Evolutionary conservation across 2,329 filamentous ascomycete species (phyloP).

Genomic region (Venturia carpophila): DNA sequence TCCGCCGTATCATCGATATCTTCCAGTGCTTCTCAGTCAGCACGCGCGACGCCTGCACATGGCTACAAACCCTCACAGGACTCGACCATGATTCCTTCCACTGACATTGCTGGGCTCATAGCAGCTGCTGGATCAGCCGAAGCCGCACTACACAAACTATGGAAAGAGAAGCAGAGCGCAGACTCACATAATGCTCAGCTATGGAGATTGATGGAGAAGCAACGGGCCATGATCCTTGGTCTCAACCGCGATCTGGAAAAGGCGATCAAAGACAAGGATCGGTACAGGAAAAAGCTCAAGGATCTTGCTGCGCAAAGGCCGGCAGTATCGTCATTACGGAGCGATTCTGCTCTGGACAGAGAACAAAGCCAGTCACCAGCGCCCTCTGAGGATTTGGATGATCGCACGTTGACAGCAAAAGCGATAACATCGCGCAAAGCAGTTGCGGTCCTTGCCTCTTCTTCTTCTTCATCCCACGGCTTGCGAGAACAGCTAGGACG

Average conservation of each 20-base stretch:
- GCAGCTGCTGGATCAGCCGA: constrained; percentile 81
- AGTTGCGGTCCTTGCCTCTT: constrained; percentile 14
- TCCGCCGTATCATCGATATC: constrained; percentile 68
- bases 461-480: background rate
- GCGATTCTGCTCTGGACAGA: constrained; percentile 28
- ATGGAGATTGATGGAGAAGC: constrained; percentile 94
- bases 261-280: constrained; percentile 87
- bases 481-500: constrained; percentile 4
- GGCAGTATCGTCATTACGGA: constrained; percentile 29
- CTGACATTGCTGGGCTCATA: constrained; percentile 73
- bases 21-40: constrained; percentile 32
- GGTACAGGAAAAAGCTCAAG: constrained; percentile 84
- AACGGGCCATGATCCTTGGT: constrained; percentile 84
- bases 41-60: constrained; percentile 50
- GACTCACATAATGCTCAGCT: constrained; percentile 85
- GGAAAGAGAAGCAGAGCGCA: constrained; percentile 86
- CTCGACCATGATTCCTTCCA: constrained; percentile 40
- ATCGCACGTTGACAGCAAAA: background rate
- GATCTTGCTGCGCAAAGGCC: constrained; percentile 51
- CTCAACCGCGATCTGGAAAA: constrained; percentile 92
- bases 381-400: constrained; percentile 11
- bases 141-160: constrained; percentile 75
- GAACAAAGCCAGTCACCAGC: constrained; percentile 34
- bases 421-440: constrained; percentile 16
- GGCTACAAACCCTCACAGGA: constrained; percentile 53